Conservation (phyloP, 768 basidiomycete species). For the Botryobasidium botryosum region DNA sequence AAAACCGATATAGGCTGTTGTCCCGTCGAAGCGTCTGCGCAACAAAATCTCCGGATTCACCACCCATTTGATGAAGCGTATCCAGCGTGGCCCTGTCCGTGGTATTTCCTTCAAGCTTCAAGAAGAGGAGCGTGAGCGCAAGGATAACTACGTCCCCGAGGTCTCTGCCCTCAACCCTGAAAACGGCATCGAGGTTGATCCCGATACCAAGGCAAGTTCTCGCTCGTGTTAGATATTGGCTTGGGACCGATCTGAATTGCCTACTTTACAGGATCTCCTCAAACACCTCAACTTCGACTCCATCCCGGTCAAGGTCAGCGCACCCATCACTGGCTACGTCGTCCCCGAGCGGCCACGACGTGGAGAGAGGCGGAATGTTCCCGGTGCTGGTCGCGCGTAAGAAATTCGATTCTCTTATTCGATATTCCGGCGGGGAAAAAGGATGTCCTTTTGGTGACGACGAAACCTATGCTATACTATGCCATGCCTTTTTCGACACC, state of each 20-base stretch:
- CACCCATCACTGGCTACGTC: conserved; percentile 35
- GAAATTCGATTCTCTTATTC: not conserved
- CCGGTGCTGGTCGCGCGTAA: conserved; percentile 41
- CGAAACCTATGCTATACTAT: no score
- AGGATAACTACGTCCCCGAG: conserved; percentile 99
- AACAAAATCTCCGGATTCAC: conserved; percentile 99
- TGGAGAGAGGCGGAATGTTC: conserved; percentile 45
- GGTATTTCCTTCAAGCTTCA: conserved; percentile 99
- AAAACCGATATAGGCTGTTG: conserved; percentile 42
- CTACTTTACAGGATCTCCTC: conserved; percentile 52
- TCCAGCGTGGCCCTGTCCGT: conserved; percentile 93
- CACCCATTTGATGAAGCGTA: conserved; percentile 99
- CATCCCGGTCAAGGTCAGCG: conserved; percentile 58
- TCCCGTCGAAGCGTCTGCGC: conserved; percentile 95
- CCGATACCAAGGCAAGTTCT: conserved; percentile 72
- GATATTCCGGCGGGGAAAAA: no score
- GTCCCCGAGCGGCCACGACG: conserved; percentile 57
- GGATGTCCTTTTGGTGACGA: no score
- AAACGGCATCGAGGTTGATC: conserved; percentile 67
- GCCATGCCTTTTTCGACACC: no score
- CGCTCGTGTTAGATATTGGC: not conserved
- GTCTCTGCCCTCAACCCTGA: conserved; percentile 85
- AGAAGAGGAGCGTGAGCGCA: conserved; percentile 97
- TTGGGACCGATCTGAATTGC: not conserved
- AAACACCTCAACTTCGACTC: conserved; percentile 85